Conservation (phyloP, 176 grass and related monocot genomes). For the Ananas comosus region DNA sequence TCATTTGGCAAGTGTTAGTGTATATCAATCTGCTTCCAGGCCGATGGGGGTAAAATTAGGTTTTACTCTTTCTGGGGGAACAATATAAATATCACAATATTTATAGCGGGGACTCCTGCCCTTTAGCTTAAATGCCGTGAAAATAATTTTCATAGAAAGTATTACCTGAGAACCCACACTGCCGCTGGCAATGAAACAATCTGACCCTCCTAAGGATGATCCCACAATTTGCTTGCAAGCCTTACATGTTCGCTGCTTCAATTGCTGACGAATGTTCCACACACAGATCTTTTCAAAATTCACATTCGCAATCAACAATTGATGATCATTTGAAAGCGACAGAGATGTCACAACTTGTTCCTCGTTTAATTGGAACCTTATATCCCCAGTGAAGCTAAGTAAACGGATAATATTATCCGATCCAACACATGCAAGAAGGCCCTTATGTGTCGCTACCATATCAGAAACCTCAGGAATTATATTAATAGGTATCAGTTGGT, state of each 20-base stretch:
- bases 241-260: neutral
- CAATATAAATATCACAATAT: too few species aligned
- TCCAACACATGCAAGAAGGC: neutral
- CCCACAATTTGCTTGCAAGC: conserved; percentile 15
- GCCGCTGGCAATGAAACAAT: conserved; percentile 21
- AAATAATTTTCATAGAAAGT: neutral
- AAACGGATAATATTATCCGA: conserved; percentile 7
- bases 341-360: conserved; percentile 8
- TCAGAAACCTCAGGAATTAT: conserved; percentile 12
- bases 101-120: too few species aligned
- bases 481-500: conserved; percentile 2
- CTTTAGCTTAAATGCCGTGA: too few species aligned
- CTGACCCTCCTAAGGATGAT: conserved; percentile 17
- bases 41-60: too few species aligned
- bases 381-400: conserved; percentile 4
- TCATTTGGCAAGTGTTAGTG: too few species aligned
- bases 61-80: too few species aligned
- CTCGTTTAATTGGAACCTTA: neutral
- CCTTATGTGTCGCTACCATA: conserved; percentile 17
- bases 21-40: too few species aligned
- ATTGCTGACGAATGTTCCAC: neutral
- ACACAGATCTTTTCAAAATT: conserved; percentile 24
- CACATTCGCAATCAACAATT: conserved; percentile 19
- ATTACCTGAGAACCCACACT: conserved; percentile 23
- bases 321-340: conserved; percentile 19